Conservation (phyloP, 257 asterid genomes). For the Jacaranda copaia region DNA sequence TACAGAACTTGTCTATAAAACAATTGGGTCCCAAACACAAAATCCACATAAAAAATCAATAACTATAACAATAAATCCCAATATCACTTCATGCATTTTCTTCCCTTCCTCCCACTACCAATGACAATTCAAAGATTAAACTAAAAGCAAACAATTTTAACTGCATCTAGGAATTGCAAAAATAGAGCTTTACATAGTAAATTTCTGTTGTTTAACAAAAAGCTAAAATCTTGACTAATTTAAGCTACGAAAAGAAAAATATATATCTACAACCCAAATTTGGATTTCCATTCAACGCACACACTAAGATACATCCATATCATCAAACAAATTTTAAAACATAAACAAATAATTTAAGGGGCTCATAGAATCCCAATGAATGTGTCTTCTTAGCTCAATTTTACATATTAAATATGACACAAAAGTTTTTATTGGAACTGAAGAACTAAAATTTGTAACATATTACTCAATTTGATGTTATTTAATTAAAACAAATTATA, state of each 20-base stretch:
- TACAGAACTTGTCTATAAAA: neutral
- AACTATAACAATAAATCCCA: neutral
- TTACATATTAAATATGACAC: too few species aligned
- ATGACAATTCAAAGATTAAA: neutral
- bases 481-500: too few species aligned
- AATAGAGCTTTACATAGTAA: neutral
- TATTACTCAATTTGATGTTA: too few species aligned
- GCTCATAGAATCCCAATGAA: slow-evolving; percentile 71
- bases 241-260: neutral
- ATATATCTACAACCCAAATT: neutral
- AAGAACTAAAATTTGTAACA: too few species aligned
- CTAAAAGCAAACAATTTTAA: neutral
- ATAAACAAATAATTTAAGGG: neutral
- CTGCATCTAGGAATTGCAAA: neutral
- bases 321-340: slow-evolving; percentile 17
- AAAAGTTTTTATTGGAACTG: too few species aligned
- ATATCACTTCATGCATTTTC: neutral
- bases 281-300: neutral
- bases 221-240: too few species aligned
- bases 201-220: neutral
- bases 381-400: slow-evolving; percentile 75
- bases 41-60: neutral
- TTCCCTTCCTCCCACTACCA: too few species aligned
- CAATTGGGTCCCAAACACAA: neutral
- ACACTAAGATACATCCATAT: neutral